phyloP scores from a whole-genome alignment of 805 yeast genomes.

The Metschnikowia proteae region DNA sequence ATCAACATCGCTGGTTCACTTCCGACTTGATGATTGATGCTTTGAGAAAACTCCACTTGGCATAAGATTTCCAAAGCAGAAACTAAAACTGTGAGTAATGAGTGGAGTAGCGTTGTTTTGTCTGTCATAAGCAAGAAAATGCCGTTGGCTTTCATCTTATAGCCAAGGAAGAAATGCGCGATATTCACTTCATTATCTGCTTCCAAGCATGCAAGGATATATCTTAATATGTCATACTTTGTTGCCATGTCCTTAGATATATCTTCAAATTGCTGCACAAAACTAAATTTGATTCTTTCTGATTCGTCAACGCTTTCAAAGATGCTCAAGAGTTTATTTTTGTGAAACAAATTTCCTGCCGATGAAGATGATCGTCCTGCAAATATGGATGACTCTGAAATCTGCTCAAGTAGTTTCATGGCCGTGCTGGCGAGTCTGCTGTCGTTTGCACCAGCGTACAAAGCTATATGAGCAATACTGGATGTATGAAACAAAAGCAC shows the following conservation, averaged over 20 bases:
- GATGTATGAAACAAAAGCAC: constrained; percentile 69
- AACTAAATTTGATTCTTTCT: constrained; percentile 63
- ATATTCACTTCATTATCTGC: constrained; percentile 46
- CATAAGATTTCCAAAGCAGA: constrained; percentile 43
- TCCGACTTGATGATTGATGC: constrained; percentile 37
- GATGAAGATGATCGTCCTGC: constrained; percentile 17
- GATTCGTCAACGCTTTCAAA: constrained; percentile 79
- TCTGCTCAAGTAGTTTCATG: constrained; percentile 47
- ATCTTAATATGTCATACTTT: constrained; percentile 58
- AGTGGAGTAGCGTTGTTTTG: constrained; percentile 49
- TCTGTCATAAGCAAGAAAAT: constrained; percentile 50
- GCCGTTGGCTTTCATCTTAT: constrained; percentile 44
- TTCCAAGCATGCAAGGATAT: constrained; percentile 48
- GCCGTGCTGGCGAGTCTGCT: constrained; percentile 49
- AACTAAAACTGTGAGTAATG: constrained; percentile 49
- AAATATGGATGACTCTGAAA: constrained; percentile 51
- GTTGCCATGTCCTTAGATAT: constrained; percentile 36
- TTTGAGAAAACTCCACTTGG: constrained; percentile 32
- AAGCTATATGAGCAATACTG: constrained; percentile 66
- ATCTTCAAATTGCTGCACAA: constrained; percentile 57
- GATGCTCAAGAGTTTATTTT: constrained; percentile 63
- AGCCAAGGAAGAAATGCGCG: constrained; percentile 78
- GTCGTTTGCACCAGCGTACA: constrained; percentile 64
- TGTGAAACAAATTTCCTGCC: constrained; percentile 33
- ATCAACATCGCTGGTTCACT: constrained; percentile 57